Base-by-base conservation (phyloP, 176 grass and related monocot species). In the Poa pratensis region DNA sequence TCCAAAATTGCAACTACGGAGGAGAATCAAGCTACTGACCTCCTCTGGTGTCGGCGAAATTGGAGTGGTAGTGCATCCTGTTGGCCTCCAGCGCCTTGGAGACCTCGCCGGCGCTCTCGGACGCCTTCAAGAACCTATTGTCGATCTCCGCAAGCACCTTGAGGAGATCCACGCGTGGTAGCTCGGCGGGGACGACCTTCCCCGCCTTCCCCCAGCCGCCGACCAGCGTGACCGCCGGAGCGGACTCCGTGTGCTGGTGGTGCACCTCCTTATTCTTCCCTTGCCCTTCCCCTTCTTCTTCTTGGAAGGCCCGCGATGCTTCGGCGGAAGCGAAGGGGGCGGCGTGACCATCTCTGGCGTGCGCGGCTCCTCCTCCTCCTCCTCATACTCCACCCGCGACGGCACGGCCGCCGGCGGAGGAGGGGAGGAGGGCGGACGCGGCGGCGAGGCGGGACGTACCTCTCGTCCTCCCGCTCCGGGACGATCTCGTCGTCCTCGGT, bases 41-140 rank as follows among this genome's bases (percentile, higher is more conserved):
- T 94, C 94, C 24, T 7, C 11, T 81, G 30, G 85, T 94, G 79
- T 99, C 91, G 14, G 74, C 90, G 73, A 94, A 99, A 88, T 96
- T 99, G 78, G 97, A 99, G 88, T 99, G 97, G 49, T 99, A 99
- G 85, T 99, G 97, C 97, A 96, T 94, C 85, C 97, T 73, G 80
- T 93, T 99, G 20, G 97, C 97, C 82, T 99, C 97, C 27, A 99
- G 88, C 72, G 84, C 84, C 76, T 92, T 96, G 26, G 90, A 99
- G 14, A 99, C 97, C 83, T 94, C 97, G 18, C 86, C 81, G 0
- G 94, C 52, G 28, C 97, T 96, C 90, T 99, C 88, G 1, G 94
- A 99, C 0, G 94, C 94, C 73, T 87, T 94, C n/a, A 99, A 70
- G 76, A 96, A 99, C 61, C 89, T 86, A 1, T 94, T 94, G 19